Evolutionary conservation across 179 eudicot genomes (phyloP), one percentile per base, ranked within the genome.

Genomic region (Carnegiea gigantea): DNA sequence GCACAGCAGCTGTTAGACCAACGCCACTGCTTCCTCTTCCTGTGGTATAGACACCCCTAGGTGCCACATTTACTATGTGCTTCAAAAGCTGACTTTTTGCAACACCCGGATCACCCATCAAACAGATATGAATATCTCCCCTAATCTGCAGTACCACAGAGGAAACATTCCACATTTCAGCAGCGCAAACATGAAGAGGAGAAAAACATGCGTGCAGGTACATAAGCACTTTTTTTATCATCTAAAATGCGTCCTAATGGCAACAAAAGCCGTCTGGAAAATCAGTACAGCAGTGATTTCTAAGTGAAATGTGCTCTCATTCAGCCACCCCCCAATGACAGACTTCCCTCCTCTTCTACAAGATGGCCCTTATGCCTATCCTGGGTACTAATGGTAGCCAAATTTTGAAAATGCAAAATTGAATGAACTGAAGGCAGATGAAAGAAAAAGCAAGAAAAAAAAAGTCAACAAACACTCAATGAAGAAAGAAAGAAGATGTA

Each of bases 31-130:
- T 96, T 81, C 99, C 99, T 89, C 86, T 94, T 10, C 99, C 99
- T n/a, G 99, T 96, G 67, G 99, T 96, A 83, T 96, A 96, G 30
- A 96, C 91, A 79, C 99, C 99, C 85, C 99, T 92, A 60, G 99
- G 99, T 81, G 99, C 98, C 79, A 96, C 98, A 81, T 93, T 94
- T 51, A 96, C 92, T 83, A 96, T 96, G 91, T 94, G 97, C 86
- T 96, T 96, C 51, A 96, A 89, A 83, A 96, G 97, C 95, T 96
- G 99, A 82, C 99, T 96, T 87, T 96, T 96, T 68, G 99, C 99
- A 83, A 96, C 99, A 78, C 98, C 98, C 71, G 99, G 99, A 89
- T 96, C 99, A 80, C 99, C 99, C 99, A 96, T 96, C 87, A 96
- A 86, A 86, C 99, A 96, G 30, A 96, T 88, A 83, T 96, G 99